These are phyloP conservation scores for Aspergillus aculeatinus DNA, from an alignment of 2,329 filamentous ascomycete species.

Conservation along the genomic window DNA sequence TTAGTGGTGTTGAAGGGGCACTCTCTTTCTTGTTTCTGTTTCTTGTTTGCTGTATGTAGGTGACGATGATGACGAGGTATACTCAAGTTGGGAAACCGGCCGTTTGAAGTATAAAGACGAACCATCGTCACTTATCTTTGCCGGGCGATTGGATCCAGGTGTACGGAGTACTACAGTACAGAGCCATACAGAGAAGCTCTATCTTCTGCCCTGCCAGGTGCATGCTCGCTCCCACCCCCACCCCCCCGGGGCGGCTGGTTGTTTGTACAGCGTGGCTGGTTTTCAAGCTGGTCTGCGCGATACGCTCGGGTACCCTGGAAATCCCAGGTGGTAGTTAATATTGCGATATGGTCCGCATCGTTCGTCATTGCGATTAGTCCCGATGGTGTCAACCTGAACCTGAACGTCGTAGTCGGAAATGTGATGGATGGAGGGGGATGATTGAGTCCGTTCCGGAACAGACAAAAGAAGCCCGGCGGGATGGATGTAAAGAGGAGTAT, in stretches of 20 bases:
- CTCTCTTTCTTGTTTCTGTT: background rate
- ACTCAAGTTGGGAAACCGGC: background rate
- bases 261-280: conserved; percentile 8
- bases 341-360: background rate
- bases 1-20: too few species aligned
- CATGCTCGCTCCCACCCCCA: background rate
- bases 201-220: background rate
- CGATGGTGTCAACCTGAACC: background rate
- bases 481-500: background rate
- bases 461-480: background rate
- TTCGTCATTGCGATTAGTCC: background rate
- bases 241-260: background rate
- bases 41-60: background rate
- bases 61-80: background rate
- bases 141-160: conserved; percentile 5
- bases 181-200: background rate
- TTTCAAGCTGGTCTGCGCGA: background rate
- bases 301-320: conserved; percentile 7
- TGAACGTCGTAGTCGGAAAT: background rate
- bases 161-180: background rate
- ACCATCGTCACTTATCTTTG: conserved; percentile 1
- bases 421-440: background rate
- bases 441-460: background rate
- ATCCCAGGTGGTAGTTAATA: background rate
- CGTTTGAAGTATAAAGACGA: background rate